phyloP scores from a whole-genome alignment of 192 early-diverging fungal genomes.

The Coemansia sp. region DNA sequence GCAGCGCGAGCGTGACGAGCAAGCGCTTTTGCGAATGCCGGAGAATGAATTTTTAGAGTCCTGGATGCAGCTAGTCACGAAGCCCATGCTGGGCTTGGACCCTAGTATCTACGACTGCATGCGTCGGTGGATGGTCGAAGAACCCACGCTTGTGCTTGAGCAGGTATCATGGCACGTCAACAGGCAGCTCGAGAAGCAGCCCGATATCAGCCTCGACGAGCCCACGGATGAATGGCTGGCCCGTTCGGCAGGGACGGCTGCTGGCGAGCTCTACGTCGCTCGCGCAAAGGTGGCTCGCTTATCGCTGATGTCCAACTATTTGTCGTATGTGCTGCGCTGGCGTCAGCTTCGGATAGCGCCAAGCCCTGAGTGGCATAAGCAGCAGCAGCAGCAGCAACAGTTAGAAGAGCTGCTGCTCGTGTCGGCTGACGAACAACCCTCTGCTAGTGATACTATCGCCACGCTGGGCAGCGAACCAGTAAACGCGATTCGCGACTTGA shows the following conservation, averaged over 20 bases:
- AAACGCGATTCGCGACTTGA: neutral
- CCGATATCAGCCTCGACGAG: constrained; percentile 17
- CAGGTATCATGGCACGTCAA: constrained; percentile 16
- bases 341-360: neutral
- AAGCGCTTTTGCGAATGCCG: constrained; percentile 29
- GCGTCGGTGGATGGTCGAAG: constrained; percentile 29
- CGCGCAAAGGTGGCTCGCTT: constrained; percentile 21
- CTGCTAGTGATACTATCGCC: neutral
- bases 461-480: neutral
- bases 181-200: constrained; percentile 46
- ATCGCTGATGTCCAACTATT: constrained; percentile 33
- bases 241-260: neutral
- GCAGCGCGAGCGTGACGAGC: constrained; percentile 33
- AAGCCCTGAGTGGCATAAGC: neutral
- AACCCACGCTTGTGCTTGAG: constrained; percentile 1
- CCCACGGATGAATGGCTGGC: neutral
- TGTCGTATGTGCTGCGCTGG: constrained; percentile 42
- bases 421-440: neutral
- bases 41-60: constrained; percentile 30
- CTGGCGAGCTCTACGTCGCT: constrained; percentile 1
- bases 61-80: constrained; percentile 38
- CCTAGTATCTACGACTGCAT: constrained; percentile 24
- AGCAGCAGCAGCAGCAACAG: too few relatives aligned
- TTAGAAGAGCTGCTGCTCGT: neutral
- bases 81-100: constrained; percentile 18